Percentiles rank a stretch among this genome's conserved stretches.
These are phyloP conservation scores for Boletus edulis DNA, from an alignment of 768 basidiomycete genomes.

Conservation along the genomic window DNA sequence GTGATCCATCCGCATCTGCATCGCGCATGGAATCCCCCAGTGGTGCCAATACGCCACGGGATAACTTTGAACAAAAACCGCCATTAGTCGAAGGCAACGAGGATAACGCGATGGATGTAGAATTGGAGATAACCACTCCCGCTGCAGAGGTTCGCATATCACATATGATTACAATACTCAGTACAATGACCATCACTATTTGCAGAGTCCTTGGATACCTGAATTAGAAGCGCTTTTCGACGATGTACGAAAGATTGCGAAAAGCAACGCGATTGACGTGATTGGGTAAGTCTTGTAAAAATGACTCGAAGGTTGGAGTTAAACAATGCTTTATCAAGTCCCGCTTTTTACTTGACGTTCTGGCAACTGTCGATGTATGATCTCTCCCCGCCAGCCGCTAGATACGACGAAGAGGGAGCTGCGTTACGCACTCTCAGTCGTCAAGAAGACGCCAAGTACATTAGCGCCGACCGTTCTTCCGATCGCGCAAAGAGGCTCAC, in stretches of 20 bases:
- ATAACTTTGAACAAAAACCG: conserved; percentile 24
- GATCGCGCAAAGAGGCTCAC: conserved; percentile 59
- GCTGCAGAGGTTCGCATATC: conserved; percentile 23
- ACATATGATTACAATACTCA: neutral
- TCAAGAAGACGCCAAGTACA: conserved; percentile 64
- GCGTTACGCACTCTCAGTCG: conserved; percentile 59
- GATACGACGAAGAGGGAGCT: conserved; percentile 78
- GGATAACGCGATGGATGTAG: conserved; percentile 55
- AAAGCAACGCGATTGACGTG: conserved; percentile 57
- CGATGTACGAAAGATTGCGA: conserved; percentile 70
- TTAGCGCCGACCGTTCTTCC: conserved; percentile 66
- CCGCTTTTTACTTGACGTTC: conserved; percentile 92
- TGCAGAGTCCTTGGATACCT: conserved; percentile 75
- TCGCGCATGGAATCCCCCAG: conserved; percentile 69
- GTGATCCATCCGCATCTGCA: conserved; percentile 54
- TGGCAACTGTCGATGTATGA: conserved; percentile 97
- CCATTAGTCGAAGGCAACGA: conserved; percentile 35
- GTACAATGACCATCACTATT: conserved; percentile 4
- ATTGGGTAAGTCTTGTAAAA: conserved; percentile 58
- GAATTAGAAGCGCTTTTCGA: conserved; percentile 72
- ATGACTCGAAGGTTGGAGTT: conserved; percentile 3
- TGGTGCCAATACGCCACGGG: conserved; percentile 29
- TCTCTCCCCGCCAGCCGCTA: conserved; percentile 68
- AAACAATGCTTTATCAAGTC: conserved; percentile 43
- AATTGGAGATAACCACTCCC: conserved; percentile 30